A percentile compares a stretch with the other conserved stretches of the same genome.
These are phyloP conservation scores for Paramecium octaurelia DNA, from an alignment of 73 alveolate species.

Conservation along the genomic window DNA sequence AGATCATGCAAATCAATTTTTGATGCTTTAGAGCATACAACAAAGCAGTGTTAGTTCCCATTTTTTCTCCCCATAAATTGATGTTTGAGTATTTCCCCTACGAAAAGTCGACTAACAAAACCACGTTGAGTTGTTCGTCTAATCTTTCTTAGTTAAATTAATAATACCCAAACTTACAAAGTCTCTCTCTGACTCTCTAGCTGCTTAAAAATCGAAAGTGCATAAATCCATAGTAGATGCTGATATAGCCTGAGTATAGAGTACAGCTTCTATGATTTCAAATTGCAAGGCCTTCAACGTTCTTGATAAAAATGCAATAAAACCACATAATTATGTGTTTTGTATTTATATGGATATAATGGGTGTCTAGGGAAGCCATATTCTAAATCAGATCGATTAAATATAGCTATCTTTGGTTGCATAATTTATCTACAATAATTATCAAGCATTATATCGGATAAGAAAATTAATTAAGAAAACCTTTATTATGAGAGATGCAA, in stretches of 20 bases:
- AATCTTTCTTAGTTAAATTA: neutral
- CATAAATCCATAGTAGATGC: neutral
- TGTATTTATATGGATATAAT: no score
- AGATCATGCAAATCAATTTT: neutral
- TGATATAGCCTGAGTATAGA: neutral
- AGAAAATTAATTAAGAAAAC: neutral
- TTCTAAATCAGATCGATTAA: neutral
- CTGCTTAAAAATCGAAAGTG: constrained; percentile 14
- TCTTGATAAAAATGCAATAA: no score
- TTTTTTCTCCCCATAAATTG: constrained; percentile 24
- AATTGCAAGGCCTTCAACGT: no score
- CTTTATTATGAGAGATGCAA: neutral
- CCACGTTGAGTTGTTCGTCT: neutral
- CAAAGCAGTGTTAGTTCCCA: constrained; percentile 13
- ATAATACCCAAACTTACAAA: constrained; percentile 26
- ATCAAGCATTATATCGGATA: neutral
- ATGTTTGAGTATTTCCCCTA: neutral
- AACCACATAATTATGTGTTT: no score
- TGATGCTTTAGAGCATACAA: neutral
- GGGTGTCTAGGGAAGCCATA: neutral
- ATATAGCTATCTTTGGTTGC: neutral
- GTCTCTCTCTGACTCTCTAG: constrained; percentile 22
- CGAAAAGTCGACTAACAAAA: neutral
- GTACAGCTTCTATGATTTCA: neutral
- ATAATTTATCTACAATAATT: neutral